Base-by-base conservation (phyloP, 1,139 yeast genomes). In the Lodderomyces oxycetoniae region DNA sequence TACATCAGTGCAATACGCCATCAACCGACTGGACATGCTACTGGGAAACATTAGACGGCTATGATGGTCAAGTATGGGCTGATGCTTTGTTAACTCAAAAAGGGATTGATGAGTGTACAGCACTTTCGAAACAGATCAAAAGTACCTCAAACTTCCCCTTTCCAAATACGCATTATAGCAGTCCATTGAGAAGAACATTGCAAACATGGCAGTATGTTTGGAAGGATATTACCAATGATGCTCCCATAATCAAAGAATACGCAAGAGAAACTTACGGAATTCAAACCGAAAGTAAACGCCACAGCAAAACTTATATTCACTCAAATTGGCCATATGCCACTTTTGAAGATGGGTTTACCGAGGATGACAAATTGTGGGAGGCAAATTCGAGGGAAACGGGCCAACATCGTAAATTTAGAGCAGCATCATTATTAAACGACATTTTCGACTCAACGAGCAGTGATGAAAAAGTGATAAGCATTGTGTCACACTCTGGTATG, bases 241-340 rank as follows among this genome's bases (percentile, higher is more conserved):
- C 55, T 38, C 40, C 42, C 7, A 37, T 45, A 1, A 50, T 64
- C 15, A 61, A 59, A 31, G 71, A 64, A 38, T 33, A 41, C 17
- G 57, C 63, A 1, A 49, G 71, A 29, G 71, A 65, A 39, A 58
- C 63, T 3, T 64, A 62, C 41, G 71, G 71, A 1, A 50, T 64
- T 27, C 60, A 59, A 4, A 59, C 69, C 2, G 58, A 55, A 30
- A 62, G 67, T 39, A 47, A 54, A 39, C 54, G 68, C 36, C 68
- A 65, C 39, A 33, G 43, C 28, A 53, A 52, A 35, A 35, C 46
- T 6, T 62, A 56, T 32, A 53, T 64, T 14, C 34, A 36, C 7
- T 30, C 41, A 2, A 39, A 52, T 34, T 62, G 42, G 41, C 52
- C 59, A 6, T 43, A 45, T 33, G 55, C 52, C 9, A 37, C 35